Conservation (phyloP, 108 stramenopile species). For the Skeletonema tropicum region DNA sequence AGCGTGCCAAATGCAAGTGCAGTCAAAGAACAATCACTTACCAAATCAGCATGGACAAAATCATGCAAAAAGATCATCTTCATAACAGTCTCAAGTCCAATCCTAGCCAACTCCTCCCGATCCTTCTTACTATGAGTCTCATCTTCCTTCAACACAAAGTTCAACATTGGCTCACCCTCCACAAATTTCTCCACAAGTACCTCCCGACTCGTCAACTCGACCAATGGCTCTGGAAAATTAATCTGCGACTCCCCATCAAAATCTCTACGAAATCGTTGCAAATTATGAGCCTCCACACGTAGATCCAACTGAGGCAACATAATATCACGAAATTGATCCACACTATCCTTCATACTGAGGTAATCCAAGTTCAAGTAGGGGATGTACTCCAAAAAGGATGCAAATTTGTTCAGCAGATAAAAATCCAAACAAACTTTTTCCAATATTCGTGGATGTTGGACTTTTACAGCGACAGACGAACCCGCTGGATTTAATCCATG, state of each 20-base stretch:
- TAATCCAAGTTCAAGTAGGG: conserved; percentile 78
- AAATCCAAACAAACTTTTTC: conserved; percentile 89
- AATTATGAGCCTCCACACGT: conserved; percentile 76
- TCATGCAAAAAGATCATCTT: conserved; percentile 91
- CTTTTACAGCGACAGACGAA: conserved; percentile 83
- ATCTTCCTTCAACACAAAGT: conserved; percentile 61
- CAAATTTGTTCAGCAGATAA: conserved; percentile 76
- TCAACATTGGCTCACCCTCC: conserved; percentile 80
- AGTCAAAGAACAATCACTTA: conserved; percentile 16
- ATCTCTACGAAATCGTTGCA: conserved; percentile 72
- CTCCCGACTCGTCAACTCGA: conserved; percentile 68
- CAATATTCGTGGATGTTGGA: conserved; percentile 88
- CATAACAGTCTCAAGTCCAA: conserved; percentile 81
- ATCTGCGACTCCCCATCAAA: conserved; percentile 72
- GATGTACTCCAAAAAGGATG: conserved; percentile 63
- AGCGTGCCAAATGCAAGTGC: background rate
- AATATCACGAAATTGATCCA: conserved; percentile 84
- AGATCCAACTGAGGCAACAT: conserved; percentile 91
- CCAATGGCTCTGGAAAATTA: conserved; percentile 72
- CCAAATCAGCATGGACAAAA: conserved; percentile 85
- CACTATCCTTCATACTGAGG: conserved; percentile 77
- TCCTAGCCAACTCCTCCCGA: conserved; percentile 64
- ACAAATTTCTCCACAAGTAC: conserved; percentile 89
- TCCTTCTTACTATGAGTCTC: conserved; percentile 54
- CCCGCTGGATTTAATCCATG: conserved; percentile 56